Conservation (phyloP, 495 filamentous ascomycete genomes). For the Sphaerosporella brunnea region DNA sequence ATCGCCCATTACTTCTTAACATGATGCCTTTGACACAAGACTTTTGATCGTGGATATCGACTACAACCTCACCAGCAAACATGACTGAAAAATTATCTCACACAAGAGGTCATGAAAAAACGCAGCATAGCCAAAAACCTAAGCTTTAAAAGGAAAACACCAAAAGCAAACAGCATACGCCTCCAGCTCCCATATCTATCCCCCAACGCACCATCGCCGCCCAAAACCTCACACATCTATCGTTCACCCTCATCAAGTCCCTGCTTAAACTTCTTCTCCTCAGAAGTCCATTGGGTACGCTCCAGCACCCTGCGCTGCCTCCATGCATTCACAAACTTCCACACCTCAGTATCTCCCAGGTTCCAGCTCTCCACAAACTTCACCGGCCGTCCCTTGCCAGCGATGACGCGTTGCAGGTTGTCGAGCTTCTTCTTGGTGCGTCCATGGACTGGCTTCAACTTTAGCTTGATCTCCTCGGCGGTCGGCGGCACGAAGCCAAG, state of each 20-base stretch:
- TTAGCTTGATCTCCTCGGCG: conserved; percentile 31
- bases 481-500: conserved; percentile 69
- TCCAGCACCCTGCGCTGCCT: conserved; percentile 41
- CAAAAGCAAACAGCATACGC: too few relatives aligned
- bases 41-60: too few relatives aligned
- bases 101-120: too few relatives aligned
- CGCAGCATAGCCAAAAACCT: too few relatives aligned
- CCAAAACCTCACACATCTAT: conserved; percentile 2
- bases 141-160: too few relatives aligned
- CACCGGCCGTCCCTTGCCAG: conserved; percentile 30
- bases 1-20: too few relatives aligned
- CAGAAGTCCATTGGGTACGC: conserved; percentile 49
- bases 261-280: conserved; percentile 42
- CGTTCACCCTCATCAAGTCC: conserved; percentile 16
- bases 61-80: too few relatives aligned
- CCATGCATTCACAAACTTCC: conserved; percentile 72
- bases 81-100: too few relatives aligned
- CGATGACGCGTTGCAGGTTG: conserved; percentile 21
- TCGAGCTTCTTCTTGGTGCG: conserved; percentile 39
- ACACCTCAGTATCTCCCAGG: conserved; percentile 77
- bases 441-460: conserved; percentile 31
- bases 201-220: too few relatives aligned
- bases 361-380: conserved; percentile 79
- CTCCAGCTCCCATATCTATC: too few relatives aligned
- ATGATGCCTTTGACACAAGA: too few relatives aligned